phyloP scores from a whole-genome alignment of 495 filamentous ascomycete species.

The Podospora bellae-mahoneyi region DNA sequence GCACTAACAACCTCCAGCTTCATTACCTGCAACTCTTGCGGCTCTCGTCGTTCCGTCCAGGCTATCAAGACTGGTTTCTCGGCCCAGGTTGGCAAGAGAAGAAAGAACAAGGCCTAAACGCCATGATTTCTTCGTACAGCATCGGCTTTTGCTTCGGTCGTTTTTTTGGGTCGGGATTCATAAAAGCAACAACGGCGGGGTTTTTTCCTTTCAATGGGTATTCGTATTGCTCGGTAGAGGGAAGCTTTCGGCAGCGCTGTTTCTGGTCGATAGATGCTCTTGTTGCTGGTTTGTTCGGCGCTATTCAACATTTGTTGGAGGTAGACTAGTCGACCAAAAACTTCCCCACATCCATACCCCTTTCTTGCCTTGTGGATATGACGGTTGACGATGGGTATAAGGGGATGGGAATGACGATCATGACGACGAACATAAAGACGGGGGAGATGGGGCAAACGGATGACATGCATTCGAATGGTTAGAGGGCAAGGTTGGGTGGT shows the following conservation, averaged over 20 bases:
- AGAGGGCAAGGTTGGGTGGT: background rate
- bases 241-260: background rate
- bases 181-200: background rate
- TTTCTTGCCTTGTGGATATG: background rate
- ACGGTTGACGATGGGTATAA: background rate
- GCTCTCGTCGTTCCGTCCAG: conserved; percentile 83
- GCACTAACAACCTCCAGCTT: conserved; percentile 30
- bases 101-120: conserved; percentile 51
- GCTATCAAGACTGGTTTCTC: conserved; percentile 99
- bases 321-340: background rate
- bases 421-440: background rate
- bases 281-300: background rate
- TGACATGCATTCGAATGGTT: background rate
- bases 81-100: conserved; percentile 94
- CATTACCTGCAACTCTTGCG: conserved; percentile 65
- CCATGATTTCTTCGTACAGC: background rate
- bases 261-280: background rate
- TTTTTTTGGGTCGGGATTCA: background rate
- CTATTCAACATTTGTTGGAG: background rate
- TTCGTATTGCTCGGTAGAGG: background rate
- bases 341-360: background rate
- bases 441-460: background rate
- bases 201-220: background rate
- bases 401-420: background rate
- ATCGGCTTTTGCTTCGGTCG: background rate